These are phyloP conservation scores for Monascus purpureus DNA, from an alignment of 495 filamentous ascomycete genomes.

Conservation along the genomic window DNA sequence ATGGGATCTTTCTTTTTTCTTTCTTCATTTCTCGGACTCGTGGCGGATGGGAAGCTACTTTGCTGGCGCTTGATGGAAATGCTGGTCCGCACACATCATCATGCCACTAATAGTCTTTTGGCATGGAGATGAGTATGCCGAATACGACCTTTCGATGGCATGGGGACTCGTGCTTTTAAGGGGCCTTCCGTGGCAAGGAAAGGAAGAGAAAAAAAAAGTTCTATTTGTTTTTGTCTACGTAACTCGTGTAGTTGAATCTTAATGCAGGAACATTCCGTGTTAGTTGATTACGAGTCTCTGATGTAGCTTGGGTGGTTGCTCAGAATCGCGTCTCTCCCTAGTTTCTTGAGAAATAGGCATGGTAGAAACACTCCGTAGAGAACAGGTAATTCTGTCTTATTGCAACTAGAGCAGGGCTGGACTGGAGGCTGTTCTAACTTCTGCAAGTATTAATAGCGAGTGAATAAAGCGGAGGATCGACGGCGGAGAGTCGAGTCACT, in stretches of 20 bases:
- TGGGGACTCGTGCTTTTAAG: constrained; percentile 7
- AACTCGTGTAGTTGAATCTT: background rate
- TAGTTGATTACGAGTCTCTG: no score
- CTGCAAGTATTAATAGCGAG: no score
- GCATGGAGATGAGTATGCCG: constrained; percentile 11
- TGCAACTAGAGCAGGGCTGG: no score
- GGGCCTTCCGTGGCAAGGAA: constrained; percentile 9
- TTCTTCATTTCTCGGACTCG: constrained; percentile 25
- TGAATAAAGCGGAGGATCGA: no score
- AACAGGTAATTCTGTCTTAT: no score
- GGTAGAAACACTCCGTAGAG: no score
- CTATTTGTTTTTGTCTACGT: constrained; percentile 4
- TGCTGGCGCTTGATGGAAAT: constrained; percentile 4
- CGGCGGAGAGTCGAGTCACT: no score
- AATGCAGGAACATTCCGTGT: no score
- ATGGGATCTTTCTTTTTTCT: constrained; percentile 17
- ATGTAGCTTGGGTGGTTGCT: no score
- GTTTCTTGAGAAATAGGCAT: no score
- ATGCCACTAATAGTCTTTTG: constrained; percentile 14
- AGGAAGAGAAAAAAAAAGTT: constrained; percentile 14
- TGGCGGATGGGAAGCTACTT: constrained; percentile 25
- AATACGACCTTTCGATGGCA: constrained; percentile 11
- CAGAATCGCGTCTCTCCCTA: no score
- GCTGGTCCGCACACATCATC: constrained; percentile 6
- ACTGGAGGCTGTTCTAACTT: no score